These are phyloP conservation scores for Trypanosoma boissoni DNA, from an alignment of 208 protist species.

Conservation along the genomic window DNA sequence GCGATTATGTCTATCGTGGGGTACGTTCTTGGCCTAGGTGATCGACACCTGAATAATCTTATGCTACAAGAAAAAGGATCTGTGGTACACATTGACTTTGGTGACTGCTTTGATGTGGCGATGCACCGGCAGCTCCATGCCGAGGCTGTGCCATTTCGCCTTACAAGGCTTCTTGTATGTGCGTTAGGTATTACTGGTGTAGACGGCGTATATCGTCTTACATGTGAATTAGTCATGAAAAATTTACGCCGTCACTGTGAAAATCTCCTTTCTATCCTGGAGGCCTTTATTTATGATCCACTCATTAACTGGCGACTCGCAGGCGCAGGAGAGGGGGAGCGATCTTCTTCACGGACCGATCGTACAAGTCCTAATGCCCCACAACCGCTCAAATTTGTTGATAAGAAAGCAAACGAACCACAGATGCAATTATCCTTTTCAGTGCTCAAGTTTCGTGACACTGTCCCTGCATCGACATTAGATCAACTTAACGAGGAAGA, in stretches of 20 bases:
- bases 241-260: slow-evolving; percentile 98
- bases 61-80: slow-evolving; percentile 99
- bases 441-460: slow-evolving; percentile 44
- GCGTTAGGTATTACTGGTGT: slow-evolving; percentile 99
- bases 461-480: neutral
- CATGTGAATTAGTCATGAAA: slow-evolving; percentile 97
- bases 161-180: slow-evolving; percentile 98
- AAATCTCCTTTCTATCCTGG: slow-evolving; percentile 98
- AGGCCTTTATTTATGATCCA: slow-evolving; percentile 99
- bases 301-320: slow-evolving; percentile 99
- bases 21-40: slow-evolving; percentile 98
- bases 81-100: slow-evolving; percentile 99
- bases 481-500: slow-evolving; percentile 51
- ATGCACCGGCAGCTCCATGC: slow-evolving; percentile 98
- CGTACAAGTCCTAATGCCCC: neutral
- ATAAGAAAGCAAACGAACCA: slow-evolving; percentile 27
- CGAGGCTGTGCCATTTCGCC: slow-evolving; percentile 99
- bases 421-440: slow-evolving; percentile 79
- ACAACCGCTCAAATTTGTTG: neutral
- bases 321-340: slow-evolving; percentile 36
- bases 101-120: slow-evolving; percentile 99
- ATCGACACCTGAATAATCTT: slow-evolving; percentile 99
- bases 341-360: slow-evolving; percentile 11
- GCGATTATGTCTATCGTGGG: slow-evolving; percentile 99
- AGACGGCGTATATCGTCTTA: slow-evolving; percentile 98